Evolutionary conservation across 1,139 yeast genomes (phyloP), one percentile per base, ranked within the genome.

Genomic region (Hyphopichia burtonii): DNA sequence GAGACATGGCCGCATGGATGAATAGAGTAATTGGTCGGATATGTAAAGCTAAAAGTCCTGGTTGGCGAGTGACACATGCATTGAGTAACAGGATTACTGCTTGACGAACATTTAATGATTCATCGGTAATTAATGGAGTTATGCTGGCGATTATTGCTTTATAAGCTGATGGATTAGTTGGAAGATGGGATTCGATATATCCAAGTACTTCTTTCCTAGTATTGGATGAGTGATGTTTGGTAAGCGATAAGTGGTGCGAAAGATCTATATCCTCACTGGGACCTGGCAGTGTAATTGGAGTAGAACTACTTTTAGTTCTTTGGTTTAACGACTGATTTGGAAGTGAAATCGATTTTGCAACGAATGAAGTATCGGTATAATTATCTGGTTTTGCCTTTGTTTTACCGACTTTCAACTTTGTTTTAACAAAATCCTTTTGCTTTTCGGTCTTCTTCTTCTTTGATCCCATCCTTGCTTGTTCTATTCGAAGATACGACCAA

Each of bases 1-100:
- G 97, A 15, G 98, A 87, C 98, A 93, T 93, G 12, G 96, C 95
- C 41, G 94, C 84, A 54, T 86, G 86, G n/a, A 91, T 74, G 58
- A 86, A 91, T 27, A 93, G 68, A 28, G 86, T 75, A 3, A 91
- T 63, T 6, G 83, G 68, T 25, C 82, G 71, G 39, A 84, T 73
- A 62, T 91, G 94, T 18, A 90, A 69, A 44, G 77, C 80, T 45
- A 86, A 65, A n/a, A 82, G 66, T 7, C 80, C 80, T 0, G 77
- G 74, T 48, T 82, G 84, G 17, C 66, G 65, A 14, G 60, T 55
- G 1, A 80, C 78, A 33, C 84, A 68, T 3, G 75, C 70, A 15
- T 68, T 65, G 27, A 87, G 64, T 31, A 89, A 65, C 0, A 72
- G 69, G 3, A 80, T 68, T 38, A 83, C 68, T 1, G 82, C 78